Evolutionary conservation across 208 protist genomes (phyloP), one percentile per base, ranked within the genome.

Genomic region (Trypanosoma platydactyli): DNA sequence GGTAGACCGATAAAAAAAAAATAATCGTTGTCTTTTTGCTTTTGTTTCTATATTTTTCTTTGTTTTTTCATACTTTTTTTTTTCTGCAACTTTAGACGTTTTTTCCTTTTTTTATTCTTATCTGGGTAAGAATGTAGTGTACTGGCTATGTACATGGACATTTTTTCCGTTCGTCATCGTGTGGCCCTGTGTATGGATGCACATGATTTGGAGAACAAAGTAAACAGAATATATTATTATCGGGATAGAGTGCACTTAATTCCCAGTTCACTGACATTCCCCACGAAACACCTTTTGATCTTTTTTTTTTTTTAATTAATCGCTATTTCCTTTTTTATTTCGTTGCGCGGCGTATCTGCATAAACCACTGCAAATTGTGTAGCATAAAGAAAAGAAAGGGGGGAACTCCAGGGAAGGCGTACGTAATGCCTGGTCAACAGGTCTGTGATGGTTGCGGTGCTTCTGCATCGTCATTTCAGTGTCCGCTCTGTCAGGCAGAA

Each of bases 401-500:
- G 50, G 16, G 29, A 18, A 18, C 3, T 48, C 3, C 5, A 15
- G 3, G 13, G 45, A 15, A 24, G 13, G 45, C 13, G 12, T 25
- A 24, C 13, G 12, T 49, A 12, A 18, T 24, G 4, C 12, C 45
- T 20, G 64, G 27, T 5, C 24, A 61, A 25, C 15, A 68, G 40
- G 20, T 38, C 9, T 94, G 88, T 55, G 73, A 89, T 54, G 88
- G 81, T 30, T 94, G 88, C 60, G 77, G 66, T 29, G 58, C 75
- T 33, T 5, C 61, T 30, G 80, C 81, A 22, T 76, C 76, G 7
- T 62, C 62, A 29, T 88, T 92, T 61, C 89, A 95, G 67, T 95
- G 89, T 50, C 89, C 89, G 5, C 76, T 95, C 24, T 95, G 89
- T 68, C 82, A 95, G 51, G 89, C 89, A 0, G 80, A 92, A 62